Conservation (phyloP, 2,329 filamentous ascomycete genomes). For the Claviceps sp. region DNA sequence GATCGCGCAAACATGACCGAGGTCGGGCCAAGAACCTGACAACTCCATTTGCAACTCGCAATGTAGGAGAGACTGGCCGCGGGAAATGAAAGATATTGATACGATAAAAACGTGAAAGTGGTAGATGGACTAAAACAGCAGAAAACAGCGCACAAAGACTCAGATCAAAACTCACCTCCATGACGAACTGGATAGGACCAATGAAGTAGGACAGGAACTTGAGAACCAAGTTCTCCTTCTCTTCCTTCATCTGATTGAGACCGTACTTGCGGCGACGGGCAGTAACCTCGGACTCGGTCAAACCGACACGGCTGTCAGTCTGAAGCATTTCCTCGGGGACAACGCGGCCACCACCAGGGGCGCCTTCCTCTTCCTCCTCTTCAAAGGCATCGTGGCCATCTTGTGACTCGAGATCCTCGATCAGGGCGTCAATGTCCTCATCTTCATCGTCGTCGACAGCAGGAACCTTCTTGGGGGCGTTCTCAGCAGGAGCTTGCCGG, state of each 20-base stretch:
- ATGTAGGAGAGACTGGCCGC: not conserved
- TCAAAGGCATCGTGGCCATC: constrained; percentile 57
- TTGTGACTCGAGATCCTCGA: constrained; percentile 74
- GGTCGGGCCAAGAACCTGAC: not conserved
- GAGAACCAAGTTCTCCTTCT: constrained; percentile 71
- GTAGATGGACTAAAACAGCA: not conserved
- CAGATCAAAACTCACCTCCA: constrained; percentile 51
- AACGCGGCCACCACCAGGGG: constrained; percentile 41
- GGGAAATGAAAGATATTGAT: no score
- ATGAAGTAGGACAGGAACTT: constrained; percentile 78
- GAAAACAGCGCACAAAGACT: not conserved
- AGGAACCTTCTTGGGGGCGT: constrained; percentile 21
- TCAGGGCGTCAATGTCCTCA: constrained; percentile 75
- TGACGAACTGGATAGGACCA: constrained; percentile 85
- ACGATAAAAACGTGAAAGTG: not conserved
- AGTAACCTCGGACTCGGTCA: constrained; percentile 57
- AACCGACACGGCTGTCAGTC: constrained; percentile 59
- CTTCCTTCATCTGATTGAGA: constrained; percentile 82
- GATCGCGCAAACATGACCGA: not conserved
- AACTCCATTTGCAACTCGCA: not conserved
- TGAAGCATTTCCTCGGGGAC: constrained; percentile 64
- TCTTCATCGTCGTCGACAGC: constrained; percentile 53
- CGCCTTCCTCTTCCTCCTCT: constrained; percentile 39
- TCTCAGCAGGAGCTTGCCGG: constrained; percentile 19
- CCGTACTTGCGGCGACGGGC: constrained; percentile 57